Evolutionary conservation across 2,329 filamentous ascomycete genomes (phyloP), one percentile per base, ranked within the genome.

Genomic region (Endocalyx cinctus): DNA sequence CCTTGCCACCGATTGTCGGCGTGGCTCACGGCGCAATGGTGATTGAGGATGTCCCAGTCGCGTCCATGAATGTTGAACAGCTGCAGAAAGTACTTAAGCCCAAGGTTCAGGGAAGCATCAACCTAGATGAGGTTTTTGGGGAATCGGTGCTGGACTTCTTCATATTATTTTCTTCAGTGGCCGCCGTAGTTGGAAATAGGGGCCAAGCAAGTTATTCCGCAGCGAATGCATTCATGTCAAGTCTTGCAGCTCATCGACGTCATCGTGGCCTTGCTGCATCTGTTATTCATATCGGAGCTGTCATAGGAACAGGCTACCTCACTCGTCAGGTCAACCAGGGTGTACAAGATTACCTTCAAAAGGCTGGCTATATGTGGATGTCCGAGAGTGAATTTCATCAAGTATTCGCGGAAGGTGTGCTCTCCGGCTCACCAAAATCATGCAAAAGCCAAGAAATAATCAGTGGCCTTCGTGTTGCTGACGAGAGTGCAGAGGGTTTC

Each of bases 171-270:
- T 55, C 51, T 2, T 59, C 54, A 4, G 12, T 48, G 3, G 31
- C 36, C 8, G 26, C 22, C 7, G 35, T 48, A 5, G 25, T 37
- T 4, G 52, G 52, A 6, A 47, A 48, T 25, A 23, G 20, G 17
- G 39, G 30, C 3, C 66, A 72, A 41, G 39, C 52, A 5, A 65
- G 60, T 37, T 72, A 71, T 37, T 41, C 50, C 1, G 60, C 62
- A 0, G 63, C 59, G 1, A 67, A 67, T 37, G 38, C 39, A 11
- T 70, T 55, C 43, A 59, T 67, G 51, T 33, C 42, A 5, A 38
- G 38, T 5, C 41, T 69, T 1, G 58, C 48, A 2, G 25, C 37
- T 1, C 43, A 59, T 3, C 41, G 65, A 7, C 36, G 55, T 0
- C 36, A 37, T 5, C 48, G 57, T 4, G 63, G 64, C 0, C 31